Evolutionary conservation across 169 alveolate genomes (phyloP).

Genomic region (Plasmodium coatneyi): DNA sequence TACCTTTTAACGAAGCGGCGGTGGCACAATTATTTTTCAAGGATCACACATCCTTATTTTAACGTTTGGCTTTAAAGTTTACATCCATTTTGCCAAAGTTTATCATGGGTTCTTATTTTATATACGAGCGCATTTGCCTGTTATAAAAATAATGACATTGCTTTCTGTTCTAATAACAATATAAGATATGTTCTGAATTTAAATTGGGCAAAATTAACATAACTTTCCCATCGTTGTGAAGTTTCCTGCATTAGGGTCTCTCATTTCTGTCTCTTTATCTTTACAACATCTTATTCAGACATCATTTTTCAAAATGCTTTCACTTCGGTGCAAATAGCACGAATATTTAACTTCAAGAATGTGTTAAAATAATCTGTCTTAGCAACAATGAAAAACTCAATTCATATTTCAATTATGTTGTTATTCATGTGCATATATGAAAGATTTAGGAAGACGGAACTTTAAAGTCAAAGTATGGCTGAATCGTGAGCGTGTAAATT

Average conservation of each 20-base stretch:
- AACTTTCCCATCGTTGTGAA: neutral
- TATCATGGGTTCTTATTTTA: neutral
- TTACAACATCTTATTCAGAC: slow-evolving; percentile 4
- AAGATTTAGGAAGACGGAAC: neutral
- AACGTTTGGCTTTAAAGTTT: neutral
- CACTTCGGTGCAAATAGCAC: neutral
- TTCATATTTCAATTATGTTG: neutral
- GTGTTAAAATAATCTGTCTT: neutral
- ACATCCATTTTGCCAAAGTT: neutral
- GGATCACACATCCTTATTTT: neutral
- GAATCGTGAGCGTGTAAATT: neutral
- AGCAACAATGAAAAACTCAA: neutral
- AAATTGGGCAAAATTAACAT: neutral
- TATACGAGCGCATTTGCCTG: neutral
- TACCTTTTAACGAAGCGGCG: neutral
- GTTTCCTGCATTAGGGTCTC: neutral
- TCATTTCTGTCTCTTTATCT: neutral
- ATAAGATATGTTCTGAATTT: neutral
- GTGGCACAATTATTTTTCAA: neutral
- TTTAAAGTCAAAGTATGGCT: neutral
- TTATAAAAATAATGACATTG: neutral
- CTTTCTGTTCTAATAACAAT: neutral
- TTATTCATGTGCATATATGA: neutral
- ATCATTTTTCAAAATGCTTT: neutral
- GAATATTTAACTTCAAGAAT: neutral